Conservation (phyloP, 805 yeast species). For the Priceomyces medius region DNA sequence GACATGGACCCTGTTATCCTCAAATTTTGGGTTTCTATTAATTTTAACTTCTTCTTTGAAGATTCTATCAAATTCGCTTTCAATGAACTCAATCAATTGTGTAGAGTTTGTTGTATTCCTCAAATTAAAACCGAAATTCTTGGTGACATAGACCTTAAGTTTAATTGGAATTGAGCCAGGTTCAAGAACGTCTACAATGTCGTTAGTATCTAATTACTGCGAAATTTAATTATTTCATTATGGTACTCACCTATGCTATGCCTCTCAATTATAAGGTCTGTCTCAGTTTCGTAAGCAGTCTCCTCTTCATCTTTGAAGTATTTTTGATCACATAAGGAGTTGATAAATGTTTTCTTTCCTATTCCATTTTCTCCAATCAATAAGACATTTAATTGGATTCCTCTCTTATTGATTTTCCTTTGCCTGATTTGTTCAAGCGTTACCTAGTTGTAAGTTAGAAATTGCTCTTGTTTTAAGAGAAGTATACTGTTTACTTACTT, state of each 20-base stretch:
- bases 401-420: constrained; percentile 18
- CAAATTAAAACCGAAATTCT: constrained; percentile 24
- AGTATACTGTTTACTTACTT: neutral
- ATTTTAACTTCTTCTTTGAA: constrained; percentile 58
- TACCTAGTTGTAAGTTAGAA: constrained; percentile 3
- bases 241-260: constrained; percentile 11
- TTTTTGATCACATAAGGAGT: constrained; percentile 61
- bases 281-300: constrained; percentile 40
- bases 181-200: constrained; percentile 6
- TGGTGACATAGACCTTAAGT: constrained; percentile 20
- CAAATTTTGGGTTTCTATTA: constrained; percentile 23
- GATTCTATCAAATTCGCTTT: constrained; percentile 69
- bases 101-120: constrained; percentile 16
- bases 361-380: constrained; percentile 41
- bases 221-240: neutral
- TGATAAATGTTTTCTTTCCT: constrained; percentile 74
- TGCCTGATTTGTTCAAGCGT: constrained; percentile 23
- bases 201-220: constrained; percentile 6
- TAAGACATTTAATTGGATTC: constrained; percentile 24
- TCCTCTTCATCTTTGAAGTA: constrained; percentile 44
- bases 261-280: constrained; percentile 12
- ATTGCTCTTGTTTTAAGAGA: neutral
- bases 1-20: constrained; percentile 72
- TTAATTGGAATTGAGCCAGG: constrained; percentile 17
- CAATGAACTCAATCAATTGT: constrained; percentile 62